Evolutionary conservation across 352 stramenopile genomes (phyloP), one percentile per base, ranked within the genome.

Genomic region (Pythium insidiosum): DNA sequence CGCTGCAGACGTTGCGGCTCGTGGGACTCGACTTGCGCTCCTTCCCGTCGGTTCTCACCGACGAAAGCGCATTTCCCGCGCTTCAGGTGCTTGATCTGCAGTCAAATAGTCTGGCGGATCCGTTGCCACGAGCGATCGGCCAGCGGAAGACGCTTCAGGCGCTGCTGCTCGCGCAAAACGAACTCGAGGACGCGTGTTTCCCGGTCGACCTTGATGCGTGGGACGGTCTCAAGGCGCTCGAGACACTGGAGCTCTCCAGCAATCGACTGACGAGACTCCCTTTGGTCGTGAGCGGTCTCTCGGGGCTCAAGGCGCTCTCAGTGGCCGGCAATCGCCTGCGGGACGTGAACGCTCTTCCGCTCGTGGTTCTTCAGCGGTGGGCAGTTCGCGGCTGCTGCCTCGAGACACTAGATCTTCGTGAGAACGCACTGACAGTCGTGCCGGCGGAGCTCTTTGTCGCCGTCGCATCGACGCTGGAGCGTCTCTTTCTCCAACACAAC

Each of bases 401-500:
- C 18, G 39, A 38, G 12, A 33, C 31, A 1, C 15, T 63, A n/a
- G 47, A 63, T 26, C 4, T 63, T 2, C 42, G 43, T 13, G 38
- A 48, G 0, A 84, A 83, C 25, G 39, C 54, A 2, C 60, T 83
- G 28, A 46, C 50, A 11, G 48, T 36, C 0, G 28, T 82, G 2
- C 67, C 68, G 0, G 61, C 83, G 15, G 68, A 63, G 7, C 48
- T 83, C 1, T 42, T 56, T 12, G 26, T 44, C 3, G 50, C 58
- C 0, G 40, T 75, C 26, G 47, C 47, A 23, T 19, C 16, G 4
- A 47, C 63, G 11, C 44, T 86, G 3, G 56, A 54, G 6, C 22
- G 44, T 7, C 38, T 84, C 0, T 38, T 56, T 5, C 52, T 68
- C 0, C 68, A 86, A 26, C 55, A 73, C 21, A 84, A 86, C 37